phyloP scores from a whole-genome alignment of 2,329 filamentous ascomycete genomes.

The Drechslerella stenobrocha region DNA sequence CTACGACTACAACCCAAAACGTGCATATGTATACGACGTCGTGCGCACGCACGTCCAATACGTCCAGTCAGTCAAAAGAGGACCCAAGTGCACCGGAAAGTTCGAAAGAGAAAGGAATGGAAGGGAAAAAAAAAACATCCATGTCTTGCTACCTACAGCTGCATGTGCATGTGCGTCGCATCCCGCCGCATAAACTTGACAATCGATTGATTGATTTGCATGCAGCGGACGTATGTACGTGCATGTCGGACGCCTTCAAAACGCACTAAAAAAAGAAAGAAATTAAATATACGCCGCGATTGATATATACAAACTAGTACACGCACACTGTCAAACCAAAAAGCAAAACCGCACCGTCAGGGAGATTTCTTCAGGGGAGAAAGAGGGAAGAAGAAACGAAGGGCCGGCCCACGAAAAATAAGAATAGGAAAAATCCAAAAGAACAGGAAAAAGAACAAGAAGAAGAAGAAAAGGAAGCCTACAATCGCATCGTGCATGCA shows the following conservation, averaged over 20 bases:
- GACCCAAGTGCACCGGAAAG: no score
- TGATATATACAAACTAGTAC: no score
- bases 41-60: no score
- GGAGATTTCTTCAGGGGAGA: conserved; percentile 1
- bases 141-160: neutral
- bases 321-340: neutral
- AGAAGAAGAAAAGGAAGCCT: conserved; percentile 1
- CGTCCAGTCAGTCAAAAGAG: no score
- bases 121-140: conserved; percentile 1
- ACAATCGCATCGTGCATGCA: conserved; percentile 2
- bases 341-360: no score
- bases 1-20: no score
- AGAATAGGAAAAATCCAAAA: conserved; percentile 1
- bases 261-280: neutral
- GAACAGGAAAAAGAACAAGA: conserved; percentile 2
- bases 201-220: neutral
- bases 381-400: neutral
- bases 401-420: neutral
- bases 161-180: neutral
- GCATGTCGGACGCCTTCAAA: conserved; percentile 1
- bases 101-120: conserved; percentile 4
- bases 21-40: no score
- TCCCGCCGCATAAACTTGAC: neutral
- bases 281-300: neutral
- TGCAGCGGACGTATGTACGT: neutral